Base-by-base conservation (phyloP, 169 alveolate genomes). In the Eimeria acervulina region DNA sequence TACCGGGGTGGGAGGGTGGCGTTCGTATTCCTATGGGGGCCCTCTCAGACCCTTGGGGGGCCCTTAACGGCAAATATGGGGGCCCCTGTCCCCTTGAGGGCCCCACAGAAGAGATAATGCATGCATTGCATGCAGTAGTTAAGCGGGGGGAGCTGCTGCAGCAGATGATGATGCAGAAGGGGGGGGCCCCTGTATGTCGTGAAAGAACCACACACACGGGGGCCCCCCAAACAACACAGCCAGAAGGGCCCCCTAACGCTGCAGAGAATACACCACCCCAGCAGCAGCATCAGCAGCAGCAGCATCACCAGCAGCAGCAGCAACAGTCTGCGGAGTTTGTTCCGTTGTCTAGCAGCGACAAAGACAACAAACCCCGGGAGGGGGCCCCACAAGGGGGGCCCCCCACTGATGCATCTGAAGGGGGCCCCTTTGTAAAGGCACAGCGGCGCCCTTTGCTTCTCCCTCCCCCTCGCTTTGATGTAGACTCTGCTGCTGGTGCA, bases 21-120 rank as follows among this genome's bases (percentile, higher is more conserved):
- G 17, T 47, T 7, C 90, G 44, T 4, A 42, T 81, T n/a, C 90
- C 90, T 42, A 40, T 38, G 10, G 40, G 72, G 36, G 90, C 90
- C 68, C 90, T 81, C 26, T 12, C 36, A 6, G 90, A 81, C 44
- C 90, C 90, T 13, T 81, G 90, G 90, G 90, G 47, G 40, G 42
- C 70, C 26, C 68, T 81, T 6, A 40, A 81, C 90, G 15, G 70
- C 26, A 81, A 81, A 8, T 21, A 81, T 42, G 90, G 90, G 23
- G 90, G 90, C 40, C 26, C 33, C 66, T n/a, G n/a, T 26, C 90
- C 90, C 44, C 90, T 28, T 0, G 70, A 51, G 38, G 90, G 8
- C 72, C 90, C 90, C 63, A 81, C 66, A 26, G 90, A 81, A 23
- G 90, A 81, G n/a, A 26, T 81, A 7, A 31, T 42, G 40, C 10